Conservation (phyloP, 1,139 yeast genomes). For the Maudiozyma humilis region DNA sequence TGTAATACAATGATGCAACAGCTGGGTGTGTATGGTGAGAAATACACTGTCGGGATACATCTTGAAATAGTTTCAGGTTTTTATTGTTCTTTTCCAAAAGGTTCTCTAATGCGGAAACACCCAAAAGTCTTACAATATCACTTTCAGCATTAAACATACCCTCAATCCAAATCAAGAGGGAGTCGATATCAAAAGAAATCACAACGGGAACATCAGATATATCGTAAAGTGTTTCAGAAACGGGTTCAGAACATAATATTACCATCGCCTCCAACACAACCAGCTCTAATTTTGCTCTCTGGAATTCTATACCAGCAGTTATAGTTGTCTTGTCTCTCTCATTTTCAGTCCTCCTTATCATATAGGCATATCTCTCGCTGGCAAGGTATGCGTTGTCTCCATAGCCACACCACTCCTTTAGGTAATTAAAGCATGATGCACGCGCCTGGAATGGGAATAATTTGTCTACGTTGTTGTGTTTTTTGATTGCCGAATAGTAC, state of each 20-base stretch:
- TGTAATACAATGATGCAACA: slow-evolving; percentile 60
- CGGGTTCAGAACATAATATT: slow-evolving; percentile 59
- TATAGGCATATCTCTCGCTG: slow-evolving; percentile 57
- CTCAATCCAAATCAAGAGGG: slow-evolving; percentile 70
- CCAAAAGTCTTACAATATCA: slow-evolving; percentile 55
- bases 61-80: slow-evolving; percentile 49
- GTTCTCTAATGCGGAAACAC: slow-evolving; percentile 64
- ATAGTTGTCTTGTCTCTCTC: slow-evolving; percentile 36
- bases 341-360: slow-evolving; percentile 42
- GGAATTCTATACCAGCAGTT: slow-evolving; percentile 73
- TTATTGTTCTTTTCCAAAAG: slow-evolving; percentile 54
- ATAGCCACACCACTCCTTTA: slow-evolving; percentile 92
- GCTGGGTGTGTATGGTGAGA: slow-evolving; percentile 43
- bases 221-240: slow-evolving; percentile 44
- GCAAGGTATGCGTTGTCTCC: slow-evolving; percentile 59
- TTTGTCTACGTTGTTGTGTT: slow-evolving; percentile 31
- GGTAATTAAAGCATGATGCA: slow-evolving; percentile 67
- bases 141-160: slow-evolving; percentile 53
- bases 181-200: slow-evolving; percentile 62
- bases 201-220: slow-evolving; percentile 33
- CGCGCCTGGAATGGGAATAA: slow-evolving; percentile 84
- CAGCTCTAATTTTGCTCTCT: slow-evolving; percentile 59
- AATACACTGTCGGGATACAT: slow-evolving; percentile 64
- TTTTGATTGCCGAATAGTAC: slow-evolving; percentile 48
- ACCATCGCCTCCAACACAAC: slow-evolving; percentile 83